phyloP scores from a whole-genome alignment of 139 green algal species.

The Bryopsis sp. region DNA sequence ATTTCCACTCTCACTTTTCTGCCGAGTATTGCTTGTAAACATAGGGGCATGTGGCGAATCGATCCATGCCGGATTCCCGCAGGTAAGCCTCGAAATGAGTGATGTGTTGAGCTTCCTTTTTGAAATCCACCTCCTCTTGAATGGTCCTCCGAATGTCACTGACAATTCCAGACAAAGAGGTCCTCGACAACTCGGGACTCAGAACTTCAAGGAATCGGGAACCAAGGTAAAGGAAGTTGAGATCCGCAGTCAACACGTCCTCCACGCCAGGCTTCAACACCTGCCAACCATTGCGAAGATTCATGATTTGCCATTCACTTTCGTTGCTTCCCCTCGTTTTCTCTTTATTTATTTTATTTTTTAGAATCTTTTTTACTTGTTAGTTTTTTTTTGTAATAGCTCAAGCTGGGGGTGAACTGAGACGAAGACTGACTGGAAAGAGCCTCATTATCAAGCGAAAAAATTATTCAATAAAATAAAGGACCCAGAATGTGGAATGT shows the following conservation, averaged over 20 bases:
- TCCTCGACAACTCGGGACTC: conserved; percentile 66
- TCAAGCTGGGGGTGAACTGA: too few species aligned
- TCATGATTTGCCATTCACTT: too few species aligned
- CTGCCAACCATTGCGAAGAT: too few species aligned
- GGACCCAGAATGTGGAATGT: too few species aligned
- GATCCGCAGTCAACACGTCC: conserved; percentile 78
- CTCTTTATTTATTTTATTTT: too few species aligned
- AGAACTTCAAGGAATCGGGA: conserved; percentile 69
- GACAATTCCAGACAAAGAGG: conserved; percentile 59
- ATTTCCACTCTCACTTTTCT: conserved; percentile 34
- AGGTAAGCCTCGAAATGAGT: conserved; percentile 70
- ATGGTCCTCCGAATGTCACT: conserved; percentile 76
- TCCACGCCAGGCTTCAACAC: conserved; percentile 92
- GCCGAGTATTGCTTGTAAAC: conserved; percentile 66
- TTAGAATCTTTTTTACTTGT: too few species aligned
- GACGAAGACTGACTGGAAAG: too few species aligned
- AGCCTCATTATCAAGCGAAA: too few species aligned
- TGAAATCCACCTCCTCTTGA: conserved; percentile 85
- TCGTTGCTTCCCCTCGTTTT: too few species aligned
- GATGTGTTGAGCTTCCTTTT: conserved; percentile 71
- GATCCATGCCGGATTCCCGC: conserved; percentile 43
- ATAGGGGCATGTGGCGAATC: conserved; percentile 64
- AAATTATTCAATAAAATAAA: too few species aligned
- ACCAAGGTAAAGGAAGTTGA: conserved; percentile 78
- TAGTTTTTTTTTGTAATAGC: too few species aligned